Base-by-base conservation (phyloP, 768 basidiomycete genomes). In the Boletus tomentosulus region DNA sequence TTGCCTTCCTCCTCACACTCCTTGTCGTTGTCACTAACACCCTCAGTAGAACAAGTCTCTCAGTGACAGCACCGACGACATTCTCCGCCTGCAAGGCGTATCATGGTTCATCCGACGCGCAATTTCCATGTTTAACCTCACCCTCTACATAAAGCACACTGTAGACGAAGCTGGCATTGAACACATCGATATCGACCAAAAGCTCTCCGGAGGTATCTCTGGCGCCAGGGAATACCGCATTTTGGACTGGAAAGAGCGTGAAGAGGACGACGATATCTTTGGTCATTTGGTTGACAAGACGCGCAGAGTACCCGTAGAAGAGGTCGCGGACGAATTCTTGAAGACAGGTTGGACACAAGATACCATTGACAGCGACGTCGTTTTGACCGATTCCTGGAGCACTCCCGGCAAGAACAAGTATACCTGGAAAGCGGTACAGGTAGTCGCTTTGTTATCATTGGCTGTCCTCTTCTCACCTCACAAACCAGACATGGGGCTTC, bases 1-100 rank as follows among this genome's bases (percentile, higher is more conserved):
- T 62, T 25, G 27, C 71, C 43, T 11, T 38, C 22, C 22, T 42
- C 28, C n/a, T 13, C 24, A 6, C 16, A 10, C 50, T 27, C 46
- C 13, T 13, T 25, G 22, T 45, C 44, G 9, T 39, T 46, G 15
- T 34, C 9, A 41, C 57, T 60, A 22, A 31, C 25, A 19, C 33
- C 9, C 16, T 45, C 42, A 39, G 50, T 55, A 90, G 89, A 89
- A 86, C 75, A 89, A 86, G 69, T 42, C 73, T 2, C 76, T 89
- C 50, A 86, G 83, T 38, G 86, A 85, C 59, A 61, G 64, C 30
- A 76, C 77, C 5, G 87, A 89, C 49, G 74, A 75, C 27, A 84
- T 92, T 56, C 81, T 92, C 39, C 65, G 68, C 31, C 73, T 86
- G 3, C 89, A 91, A 66, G 89, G 89, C 47, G 76, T 92, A 31